These are phyloP conservation scores for Cyamopsis tetragonoloba DNA, from an alignment of 306 rosid species.

Conservation along the genomic window DNA sequence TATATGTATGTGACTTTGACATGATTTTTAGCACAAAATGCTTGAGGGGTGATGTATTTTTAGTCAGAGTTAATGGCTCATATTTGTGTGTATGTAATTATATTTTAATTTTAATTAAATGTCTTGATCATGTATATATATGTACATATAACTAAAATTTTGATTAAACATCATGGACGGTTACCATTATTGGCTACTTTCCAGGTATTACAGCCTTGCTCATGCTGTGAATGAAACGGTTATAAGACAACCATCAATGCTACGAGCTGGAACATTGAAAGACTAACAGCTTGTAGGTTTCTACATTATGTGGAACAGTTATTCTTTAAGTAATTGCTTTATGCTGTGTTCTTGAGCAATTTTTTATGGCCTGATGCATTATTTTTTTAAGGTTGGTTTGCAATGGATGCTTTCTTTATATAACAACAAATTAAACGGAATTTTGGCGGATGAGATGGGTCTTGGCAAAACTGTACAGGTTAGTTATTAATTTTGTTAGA, in stretches of 20 bases:
- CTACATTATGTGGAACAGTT: conserved; percentile 28
- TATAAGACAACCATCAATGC: conserved; percentile 80
- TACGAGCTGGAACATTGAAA: conserved; percentile 94
- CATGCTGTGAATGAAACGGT: conserved; percentile 96
- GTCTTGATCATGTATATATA: conserved; percentile 3
- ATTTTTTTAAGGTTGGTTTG: conserved; percentile 75
- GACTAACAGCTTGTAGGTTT: conserved; percentile 97
- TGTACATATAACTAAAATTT: background rate
- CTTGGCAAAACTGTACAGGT: conserved; percentile 99
- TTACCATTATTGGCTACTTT: conserved; percentile 19
- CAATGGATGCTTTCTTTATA: conserved; percentile 99
- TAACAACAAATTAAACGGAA: conserved; percentile 97
- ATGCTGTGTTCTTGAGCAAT: conserved; percentile 9
- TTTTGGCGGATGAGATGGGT: conserved; percentile 99
- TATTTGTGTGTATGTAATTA: background rate
- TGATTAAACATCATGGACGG: too few species aligned
- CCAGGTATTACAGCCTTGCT: conserved; percentile 91
- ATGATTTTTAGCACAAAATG: background rate
- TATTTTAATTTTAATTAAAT: background rate
- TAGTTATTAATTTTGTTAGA: conserved; percentile 18
- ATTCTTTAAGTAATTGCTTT: background rate
- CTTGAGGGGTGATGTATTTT: background rate
- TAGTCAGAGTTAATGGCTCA: background rate
- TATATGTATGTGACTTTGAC: conserved; percentile 9
- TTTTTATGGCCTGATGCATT: conserved; percentile 12